These are phyloP conservation scores for Aspergillus nanangensis DNA, from an alignment of 495 filamentous ascomycete genomes.

Conservation along the genomic window DNA sequence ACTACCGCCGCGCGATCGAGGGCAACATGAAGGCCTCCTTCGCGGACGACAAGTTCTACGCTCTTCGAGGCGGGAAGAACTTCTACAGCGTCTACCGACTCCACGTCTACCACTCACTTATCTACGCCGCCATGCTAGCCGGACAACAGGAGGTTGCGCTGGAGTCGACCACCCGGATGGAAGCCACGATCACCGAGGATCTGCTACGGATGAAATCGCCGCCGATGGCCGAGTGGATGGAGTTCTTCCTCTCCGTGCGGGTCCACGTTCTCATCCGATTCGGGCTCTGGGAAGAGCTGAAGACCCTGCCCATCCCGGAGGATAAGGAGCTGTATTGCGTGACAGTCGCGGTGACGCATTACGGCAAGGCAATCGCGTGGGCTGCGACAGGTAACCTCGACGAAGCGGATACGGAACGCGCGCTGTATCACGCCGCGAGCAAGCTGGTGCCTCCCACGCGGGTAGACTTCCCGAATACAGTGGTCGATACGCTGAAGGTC, in stretches of 20 bases:
- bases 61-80: slow-evolving; percentile 40
- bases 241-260: slow-evolving; percentile 53
- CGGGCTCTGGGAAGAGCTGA: slow-evolving; percentile 55
- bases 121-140: slow-evolving; percentile 65
- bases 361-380: slow-evolving; percentile 53
- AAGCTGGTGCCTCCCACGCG: slow-evolving; percentile 41
- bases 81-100: slow-evolving; percentile 63
- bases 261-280: slow-evolving; percentile 63
- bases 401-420: slow-evolving; percentile 37
- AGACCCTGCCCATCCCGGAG: slow-evolving; percentile 37
- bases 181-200: slow-evolving; percentile 48
- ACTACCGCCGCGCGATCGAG: slow-evolving; percentile 53
- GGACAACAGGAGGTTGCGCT: slow-evolving; percentile 49
- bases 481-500: slow-evolving; percentile 49
- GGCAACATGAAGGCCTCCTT: slow-evolving; percentile 52
- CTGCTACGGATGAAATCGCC: slow-evolving; percentile 55
- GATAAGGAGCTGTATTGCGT: slow-evolving; percentile 51
- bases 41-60: slow-evolving; percentile 54
- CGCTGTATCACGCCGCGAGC: slow-evolving; percentile 38
- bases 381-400: slow-evolving; percentile 43
- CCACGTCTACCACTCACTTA: slow-evolving; percentile 58
- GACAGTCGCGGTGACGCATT: slow-evolving; percentile 54
- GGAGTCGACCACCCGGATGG: slow-evolving; percentile 45
- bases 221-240: slow-evolving; percentile 65
- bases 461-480: slow-evolving; percentile 52